These are phyloP conservation scores for Flaveria trinervia DNA, from an alignment of 129 eudicot genomes.

Conservation along the genomic window DNA sequence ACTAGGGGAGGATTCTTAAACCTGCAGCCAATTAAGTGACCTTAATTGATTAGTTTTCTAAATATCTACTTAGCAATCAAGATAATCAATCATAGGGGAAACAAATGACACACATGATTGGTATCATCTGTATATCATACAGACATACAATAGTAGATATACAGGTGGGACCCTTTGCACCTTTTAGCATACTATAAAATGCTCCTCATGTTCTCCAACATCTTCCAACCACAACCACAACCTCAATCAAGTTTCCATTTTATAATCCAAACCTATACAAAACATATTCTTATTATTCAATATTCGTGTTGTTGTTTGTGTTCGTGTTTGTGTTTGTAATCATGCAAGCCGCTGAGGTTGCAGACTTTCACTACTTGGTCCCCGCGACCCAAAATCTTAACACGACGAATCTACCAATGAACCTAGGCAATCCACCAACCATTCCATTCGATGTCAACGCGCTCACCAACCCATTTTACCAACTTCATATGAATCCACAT, in stretches of 20 bases:
- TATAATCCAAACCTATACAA: conserved; percentile 18
- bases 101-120: not conserved
- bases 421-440: conserved; percentile 40
- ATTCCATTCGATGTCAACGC: conserved; percentile 36
- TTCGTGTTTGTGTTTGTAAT: not conserved
- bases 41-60: conserved; percentile 16
- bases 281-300: not conserved
- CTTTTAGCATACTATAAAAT: conserved; percentile 72
- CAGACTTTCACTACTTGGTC: conserved; percentile 56
- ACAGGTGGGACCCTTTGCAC: conserved; percentile 45
- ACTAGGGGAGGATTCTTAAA: conserved; percentile 18
- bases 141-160: conserved; percentile 27
- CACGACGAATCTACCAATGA: conserved; percentile 47
- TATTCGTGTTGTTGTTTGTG: conserved; percentile 1
- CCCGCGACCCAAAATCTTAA: conserved; percentile 53
- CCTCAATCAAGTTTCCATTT: conserved; percentile 25
- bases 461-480: conserved; percentile 53
- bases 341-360: conserved; percentile 75
- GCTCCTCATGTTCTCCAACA: conserved; percentile 52
- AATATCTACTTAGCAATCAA: conserved; percentile 9
- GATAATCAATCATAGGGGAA: conserved; percentile 16
- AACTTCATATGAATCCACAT: conserved; percentile 55
- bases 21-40: conserved; percentile 19
- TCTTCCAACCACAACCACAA: conserved; percentile 47
- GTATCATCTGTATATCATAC: conserved; percentile 26